Percentiles rank a stretch among this genome's conserved stretches.
phyloP scores from a whole-genome alignment of 176 grass and related monocot species.

The Rhynchospora pubera region DNA sequence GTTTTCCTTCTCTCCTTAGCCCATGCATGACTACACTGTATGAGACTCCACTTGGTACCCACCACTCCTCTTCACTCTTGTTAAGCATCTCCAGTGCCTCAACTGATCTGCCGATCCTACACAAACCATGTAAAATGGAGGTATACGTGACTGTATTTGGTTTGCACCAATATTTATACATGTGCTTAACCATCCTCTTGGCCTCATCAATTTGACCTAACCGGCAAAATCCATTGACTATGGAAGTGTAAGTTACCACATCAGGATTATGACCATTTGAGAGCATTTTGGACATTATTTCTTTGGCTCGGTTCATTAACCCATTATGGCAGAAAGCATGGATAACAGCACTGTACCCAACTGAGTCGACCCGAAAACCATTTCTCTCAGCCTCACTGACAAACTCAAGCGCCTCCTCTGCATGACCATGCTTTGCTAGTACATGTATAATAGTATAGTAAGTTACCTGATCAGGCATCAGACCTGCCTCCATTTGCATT shows the following conservation, averaged over 20 bases:
- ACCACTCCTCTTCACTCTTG: slow-evolving; percentile 77
- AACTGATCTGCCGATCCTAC: slow-evolving; percentile 56
- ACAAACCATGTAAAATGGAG: slow-evolving; percentile 76
- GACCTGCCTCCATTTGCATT: slow-evolving; percentile 54
- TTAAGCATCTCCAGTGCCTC: slow-evolving; percentile 83
- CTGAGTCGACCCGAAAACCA: slow-evolving; percentile 57
- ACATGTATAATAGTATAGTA: slow-evolving; percentile 77
- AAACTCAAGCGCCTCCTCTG: slow-evolving; percentile 71
- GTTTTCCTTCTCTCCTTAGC: slow-evolving; percentile 78
- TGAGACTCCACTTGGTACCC: slow-evolving; percentile 72
- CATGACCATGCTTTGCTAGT: slow-evolving; percentile 76
- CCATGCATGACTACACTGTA: slow-evolving; percentile 93
- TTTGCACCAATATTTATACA: slow-evolving; percentile 68
- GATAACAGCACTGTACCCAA: slow-evolving; percentile 74
- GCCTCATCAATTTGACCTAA: slow-evolving; percentile 68
- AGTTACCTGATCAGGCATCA: slow-evolving; percentile 75
- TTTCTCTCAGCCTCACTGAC: slow-evolving; percentile 64
- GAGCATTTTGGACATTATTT: slow-evolving; percentile 65
- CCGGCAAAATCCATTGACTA: slow-evolving; percentile 86
- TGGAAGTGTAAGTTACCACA: slow-evolving; percentile 82
- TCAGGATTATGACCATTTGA: slow-evolving; percentile 64
- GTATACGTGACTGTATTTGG: slow-evolving; percentile 92
- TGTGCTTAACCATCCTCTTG: slow-evolving; percentile 69
- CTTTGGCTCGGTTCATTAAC: slow-evolving; percentile 71
- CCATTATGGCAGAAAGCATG: slow-evolving; percentile 67